Evolutionary conservation across 306 rosid species (phyloP).

Genomic region (Trifolium pratense): DNA sequence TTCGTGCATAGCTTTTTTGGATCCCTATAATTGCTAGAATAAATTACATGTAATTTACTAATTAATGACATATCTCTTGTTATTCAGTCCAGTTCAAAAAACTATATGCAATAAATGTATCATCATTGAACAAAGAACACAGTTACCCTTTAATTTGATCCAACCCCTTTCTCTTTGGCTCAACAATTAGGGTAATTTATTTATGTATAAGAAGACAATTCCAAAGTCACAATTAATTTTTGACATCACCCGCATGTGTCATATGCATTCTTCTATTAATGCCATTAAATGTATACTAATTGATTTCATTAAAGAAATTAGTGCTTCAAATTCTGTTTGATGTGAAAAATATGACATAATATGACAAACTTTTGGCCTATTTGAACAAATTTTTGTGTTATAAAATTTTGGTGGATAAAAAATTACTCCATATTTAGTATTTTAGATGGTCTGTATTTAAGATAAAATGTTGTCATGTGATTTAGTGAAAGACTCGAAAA

Average conservation of each 20-base stretch:
- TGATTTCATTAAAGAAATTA: constrained; percentile 12
- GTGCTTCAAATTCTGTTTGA: too few relatives aligned
- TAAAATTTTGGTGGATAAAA: too few relatives aligned
- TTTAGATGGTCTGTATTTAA: too few relatives aligned
- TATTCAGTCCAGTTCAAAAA: constrained; percentile 36
- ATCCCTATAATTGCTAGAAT: constrained; percentile 22
- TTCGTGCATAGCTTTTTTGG: constrained; percentile 25
- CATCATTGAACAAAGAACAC: constrained; percentile 37
- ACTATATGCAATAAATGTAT: constrained; percentile 30
- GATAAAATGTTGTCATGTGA: too few relatives aligned
- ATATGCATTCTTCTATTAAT: constrained; percentile 26
- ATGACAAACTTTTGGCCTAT: too few relatives aligned
- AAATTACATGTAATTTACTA: constrained; percentile 21
- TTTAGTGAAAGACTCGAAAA: too few relatives aligned
- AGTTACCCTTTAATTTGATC: constrained; percentile 13
- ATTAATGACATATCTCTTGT: constrained; percentile 41
- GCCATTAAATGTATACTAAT: constrained; percentile 5
- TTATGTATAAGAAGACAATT: constrained; percentile 39
- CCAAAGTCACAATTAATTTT: constrained; percentile 43
- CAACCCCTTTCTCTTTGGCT: constrained; percentile 30
- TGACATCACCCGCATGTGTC: constrained; percentile 45
- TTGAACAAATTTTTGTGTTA: too few relatives aligned
- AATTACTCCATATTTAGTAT: too few relatives aligned
- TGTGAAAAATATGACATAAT: too few relatives aligned
- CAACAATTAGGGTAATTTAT: constrained; percentile 39